A percentile compares a stretch with the other conserved stretches of the same genome.
These are phyloP conservation scores for Primulina tabacum DNA, from an alignment of 257 asterid genomes.

Conservation along the genomic window DNA sequence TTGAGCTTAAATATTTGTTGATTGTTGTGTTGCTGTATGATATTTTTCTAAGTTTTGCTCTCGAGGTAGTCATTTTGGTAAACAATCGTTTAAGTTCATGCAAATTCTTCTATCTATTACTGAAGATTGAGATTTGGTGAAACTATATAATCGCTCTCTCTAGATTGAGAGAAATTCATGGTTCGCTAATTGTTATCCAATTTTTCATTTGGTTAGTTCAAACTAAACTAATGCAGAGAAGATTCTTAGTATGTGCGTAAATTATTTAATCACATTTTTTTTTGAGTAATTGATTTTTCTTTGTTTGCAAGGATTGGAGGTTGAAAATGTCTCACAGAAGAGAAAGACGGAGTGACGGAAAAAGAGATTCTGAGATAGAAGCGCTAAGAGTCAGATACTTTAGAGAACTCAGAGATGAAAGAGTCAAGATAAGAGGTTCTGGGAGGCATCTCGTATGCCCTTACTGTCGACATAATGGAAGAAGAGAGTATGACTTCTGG, in stretches of 20 bases:
- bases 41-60: too few relatives aligned
- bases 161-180: too few relatives aligned
- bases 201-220: neutral
- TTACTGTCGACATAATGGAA: slow-evolving; percentile 42
- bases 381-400: slow-evolving; percentile 48
- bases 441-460: slow-evolving; percentile 61
- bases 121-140: too few relatives aligned
- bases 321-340: slow-evolving; percentile 52
- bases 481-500: slow-evolving; percentile 44
- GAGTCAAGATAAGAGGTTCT: slow-evolving; percentile 39
- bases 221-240: neutral
- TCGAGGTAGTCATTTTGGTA: too few relatives aligned
- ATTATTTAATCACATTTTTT: neutral
- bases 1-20: too few relatives aligned
- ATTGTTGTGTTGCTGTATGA: too few relatives aligned
- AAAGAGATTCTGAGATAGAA: slow-evolving; percentile 39
- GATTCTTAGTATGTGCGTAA: neutral
- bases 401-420: slow-evolving; percentile 52
- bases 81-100: too few relatives aligned
- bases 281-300: slow-evolving; percentile 6
- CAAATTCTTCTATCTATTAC: too few relatives aligned
- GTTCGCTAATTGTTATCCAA: too few relatives aligned
- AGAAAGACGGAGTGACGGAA: slow-evolving; percentile 30
- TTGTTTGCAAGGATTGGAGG: slow-evolving; percentile 24
- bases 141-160: too few relatives aligned